Evolutionary conservation across 306 rosid genomes (phyloP), one percentile per base, ranked within the genome.

Genomic region (Pterocarpus macrocarpus): DNA sequence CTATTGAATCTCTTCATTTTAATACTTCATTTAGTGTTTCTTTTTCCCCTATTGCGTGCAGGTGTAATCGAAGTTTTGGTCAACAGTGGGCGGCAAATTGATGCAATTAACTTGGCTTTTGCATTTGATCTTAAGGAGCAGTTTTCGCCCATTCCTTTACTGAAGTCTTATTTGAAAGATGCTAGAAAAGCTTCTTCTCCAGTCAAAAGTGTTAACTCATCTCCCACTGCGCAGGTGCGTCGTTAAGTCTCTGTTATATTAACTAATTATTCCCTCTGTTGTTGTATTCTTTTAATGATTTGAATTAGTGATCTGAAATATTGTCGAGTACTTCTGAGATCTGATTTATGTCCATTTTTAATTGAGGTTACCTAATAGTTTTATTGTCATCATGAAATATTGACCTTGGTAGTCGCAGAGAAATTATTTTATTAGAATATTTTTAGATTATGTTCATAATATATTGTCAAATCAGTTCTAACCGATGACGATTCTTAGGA

Each of bases 31-130:
- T 86, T 77, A 49, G 3, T 16, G 2, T 30, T 14, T 62, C 68
- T 43, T 80, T 80, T 43, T 43, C 6, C 28, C 28, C 28, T 22
- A 4, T 43, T 64, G 76, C 76, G 58, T 83, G 66, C 94, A 95
- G 99, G 96, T 85, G 98, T 96, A 62, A 87, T 96, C 33, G 92
- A 85, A 79, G 92, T 93, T 75, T 81, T 96, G 75, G 90, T 88
- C 59, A 92, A 87, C 78, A 96, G 92, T 76, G 98, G 99, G 80
- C 84, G 99, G 74, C 99, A 93, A 83, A 92, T 96, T 86, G 99
- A 96, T 80, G 99, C 98, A 1, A 94, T 96, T 71, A 96, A 92
- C 89, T 85, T 96, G 94, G 93, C 98, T 81, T 92, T 88, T 78
- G 97, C 98, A 58, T 96, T 96, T 66, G 95, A 88, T 79, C 92